Conservation (phyloP, 495 filamentous ascomycete species). For the Xylaria longipes region DNA sequence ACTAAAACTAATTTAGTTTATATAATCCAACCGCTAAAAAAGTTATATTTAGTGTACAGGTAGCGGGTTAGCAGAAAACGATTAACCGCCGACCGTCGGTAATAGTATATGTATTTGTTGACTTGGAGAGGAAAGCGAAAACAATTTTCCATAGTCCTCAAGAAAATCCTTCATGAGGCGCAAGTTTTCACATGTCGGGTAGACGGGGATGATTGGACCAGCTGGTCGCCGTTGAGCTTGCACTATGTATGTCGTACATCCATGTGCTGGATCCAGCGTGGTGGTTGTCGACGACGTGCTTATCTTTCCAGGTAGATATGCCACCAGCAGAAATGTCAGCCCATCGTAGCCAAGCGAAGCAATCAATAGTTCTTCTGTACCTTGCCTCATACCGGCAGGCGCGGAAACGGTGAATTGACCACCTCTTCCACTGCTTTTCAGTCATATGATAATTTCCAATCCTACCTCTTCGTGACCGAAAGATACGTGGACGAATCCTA, state of each 20-base stretch:
- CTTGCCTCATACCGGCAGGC: neutral
- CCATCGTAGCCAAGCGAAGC: neutral
- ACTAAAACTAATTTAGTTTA: no score
- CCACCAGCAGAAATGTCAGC: neutral
- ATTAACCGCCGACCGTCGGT: no score
- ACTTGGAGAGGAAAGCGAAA: conserved; percentile 11
- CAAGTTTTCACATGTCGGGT: neutral
- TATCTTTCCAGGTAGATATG: neutral
- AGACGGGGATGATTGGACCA: neutral
- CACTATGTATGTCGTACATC: conserved; percentile 4
- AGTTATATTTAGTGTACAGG: no score
- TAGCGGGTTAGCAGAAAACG: no score
- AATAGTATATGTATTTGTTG: neutral
- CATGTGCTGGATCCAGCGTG: neutral
- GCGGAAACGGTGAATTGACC: neutral
- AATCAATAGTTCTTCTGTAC: neutral
- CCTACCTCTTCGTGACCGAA: neutral
- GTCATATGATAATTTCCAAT: neutral
- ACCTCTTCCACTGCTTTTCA: neutral
- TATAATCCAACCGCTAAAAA: no score
- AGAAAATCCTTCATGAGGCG: neutral
- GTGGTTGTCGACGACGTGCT: conserved; percentile 15
- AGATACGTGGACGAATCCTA: neutral
- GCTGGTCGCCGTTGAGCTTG: conserved; percentile 11
- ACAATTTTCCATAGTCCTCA: neutral